These are phyloP conservation scores for Euphorbia pulcherrima DNA, from an alignment of 345 rosid species.

Conservation along the genomic window DNA sequence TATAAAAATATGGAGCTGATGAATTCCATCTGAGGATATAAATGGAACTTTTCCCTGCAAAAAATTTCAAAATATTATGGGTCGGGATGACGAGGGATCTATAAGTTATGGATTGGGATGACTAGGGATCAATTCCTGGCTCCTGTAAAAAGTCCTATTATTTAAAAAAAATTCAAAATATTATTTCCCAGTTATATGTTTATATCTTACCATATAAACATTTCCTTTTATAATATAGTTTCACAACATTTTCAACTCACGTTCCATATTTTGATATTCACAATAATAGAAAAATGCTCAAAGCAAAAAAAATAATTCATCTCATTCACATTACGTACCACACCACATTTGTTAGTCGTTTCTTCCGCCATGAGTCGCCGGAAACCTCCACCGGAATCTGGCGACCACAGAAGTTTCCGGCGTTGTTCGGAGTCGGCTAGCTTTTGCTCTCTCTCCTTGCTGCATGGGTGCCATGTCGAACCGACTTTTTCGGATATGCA, in stretches of 20 bases:
- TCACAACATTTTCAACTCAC: neutral
- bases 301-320: too few relatives aligned
- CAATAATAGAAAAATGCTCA: neutral
- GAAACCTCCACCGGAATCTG: conserved; percentile 12
- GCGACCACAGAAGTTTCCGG: conserved; percentile 9
- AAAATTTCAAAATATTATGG: too few relatives aligned
- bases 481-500: conserved; percentile 56
- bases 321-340: conserved; percentile 3
- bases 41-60: conserved; percentile 26
- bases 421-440: conserved; percentile 1
- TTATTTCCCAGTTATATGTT: too few relatives aligned
- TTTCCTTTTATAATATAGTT: too few relatives aligned
- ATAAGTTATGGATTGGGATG: too few relatives aligned
- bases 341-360: conserved; percentile 11
- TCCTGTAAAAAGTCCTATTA: too few relatives aligned
- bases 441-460: neutral
- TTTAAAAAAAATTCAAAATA: too few relatives aligned
- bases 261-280: neutral
- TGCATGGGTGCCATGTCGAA: conserved; percentile 70
- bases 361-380: conserved; percentile 22
- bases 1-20: conserved; percentile 30
- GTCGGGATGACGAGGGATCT: too few relatives aligned
- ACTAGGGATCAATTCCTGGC: too few relatives aligned
- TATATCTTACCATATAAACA: too few relatives aligned
- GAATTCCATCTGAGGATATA: conserved; percentile 22